Conservation (phyloP, 78 protist species). For the Dictyostelium capitatum region DNA sequence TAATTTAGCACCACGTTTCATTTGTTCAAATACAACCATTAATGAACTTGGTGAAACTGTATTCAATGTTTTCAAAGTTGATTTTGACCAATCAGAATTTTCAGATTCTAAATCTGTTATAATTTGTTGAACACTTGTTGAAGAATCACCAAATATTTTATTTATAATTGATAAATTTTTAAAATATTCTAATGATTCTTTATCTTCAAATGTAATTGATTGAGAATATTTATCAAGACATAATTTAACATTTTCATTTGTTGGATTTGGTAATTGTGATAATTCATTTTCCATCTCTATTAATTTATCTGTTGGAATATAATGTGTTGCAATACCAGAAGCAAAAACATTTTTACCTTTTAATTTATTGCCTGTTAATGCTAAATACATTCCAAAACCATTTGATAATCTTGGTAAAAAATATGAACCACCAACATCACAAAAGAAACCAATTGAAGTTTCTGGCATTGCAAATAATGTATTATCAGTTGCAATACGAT, state of each 20-base stretch:
- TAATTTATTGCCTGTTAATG: conserved; percentile 88
- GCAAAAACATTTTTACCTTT: conserved; percentile 35
- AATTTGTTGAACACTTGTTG: conserved; percentile 40
- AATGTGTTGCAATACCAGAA: conserved; percentile 75
- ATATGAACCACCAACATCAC: conserved; percentile 89
- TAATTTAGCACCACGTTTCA: conserved; percentile 37
- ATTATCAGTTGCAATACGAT: conserved; percentile 91
- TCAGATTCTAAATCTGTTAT: conserved; percentile 4
- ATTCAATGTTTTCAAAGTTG: conserved; percentile 9
- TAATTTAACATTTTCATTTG: neutral
- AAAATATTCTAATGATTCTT: neutral
- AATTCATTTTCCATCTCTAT: conserved; percentile 15
- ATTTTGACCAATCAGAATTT: conserved; percentile 50
- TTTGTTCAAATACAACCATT: conserved; percentile 68
- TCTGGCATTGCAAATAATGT: conserved; percentile 96
- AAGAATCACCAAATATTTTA: conserved; percentile 19
- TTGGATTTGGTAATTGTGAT: neutral
- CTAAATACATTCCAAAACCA: conserved; percentile 85
- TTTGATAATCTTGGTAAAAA: conserved; percentile 51
- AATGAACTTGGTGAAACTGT: conserved; percentile 63
- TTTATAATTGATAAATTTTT: neutral
- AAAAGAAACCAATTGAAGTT: conserved; percentile 90
- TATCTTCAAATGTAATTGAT: neutral
- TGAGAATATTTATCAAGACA: too few species aligned
- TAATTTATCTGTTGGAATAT: neutral